phyloP scores from a whole-genome alignment of 1,284 basidiomycete species.

The Marasmius sp. region DNA sequence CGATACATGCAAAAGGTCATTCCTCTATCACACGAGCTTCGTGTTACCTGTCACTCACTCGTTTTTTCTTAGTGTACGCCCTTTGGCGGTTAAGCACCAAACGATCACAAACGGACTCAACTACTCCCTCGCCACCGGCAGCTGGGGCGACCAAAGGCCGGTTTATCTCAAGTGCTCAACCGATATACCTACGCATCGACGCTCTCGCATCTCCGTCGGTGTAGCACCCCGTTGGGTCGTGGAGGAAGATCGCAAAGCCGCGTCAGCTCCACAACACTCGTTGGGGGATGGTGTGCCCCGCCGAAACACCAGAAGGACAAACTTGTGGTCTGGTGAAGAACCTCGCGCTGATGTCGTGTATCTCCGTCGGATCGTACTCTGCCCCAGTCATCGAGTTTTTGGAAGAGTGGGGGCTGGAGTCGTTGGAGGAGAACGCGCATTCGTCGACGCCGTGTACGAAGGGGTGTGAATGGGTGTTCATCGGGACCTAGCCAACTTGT shows the following conservation, averaged over 20 bases:
- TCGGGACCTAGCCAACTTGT: constrained; percentile 89
- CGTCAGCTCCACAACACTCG: constrained; percentile 99
- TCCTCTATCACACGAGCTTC: neutral
- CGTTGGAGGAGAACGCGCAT: constrained; percentile 86
- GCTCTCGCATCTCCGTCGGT: constrained; percentile 95
- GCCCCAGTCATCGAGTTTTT: constrained; percentile 98
- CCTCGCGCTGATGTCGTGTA: constrained; percentile 95
- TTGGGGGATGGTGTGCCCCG: constrained; percentile 99
- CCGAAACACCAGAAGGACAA: constrained; percentile 99
- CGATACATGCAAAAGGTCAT: constrained; percentile 92
- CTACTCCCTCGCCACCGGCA: constrained; percentile 97
- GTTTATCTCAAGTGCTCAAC: constrained; percentile 98
- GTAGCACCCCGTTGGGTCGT: constrained; percentile 96
- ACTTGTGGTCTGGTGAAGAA: constrained; percentile 99
- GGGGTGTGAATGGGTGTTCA: constrained; percentile 99
- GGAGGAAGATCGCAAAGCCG: constrained; percentile 99
- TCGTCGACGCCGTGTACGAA: constrained; percentile 87
- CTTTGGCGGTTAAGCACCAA: constrained; percentile 90
- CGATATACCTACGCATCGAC: constrained; percentile 99
- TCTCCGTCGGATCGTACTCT: constrained; percentile 95
- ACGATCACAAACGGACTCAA: constrained; percentile 98
- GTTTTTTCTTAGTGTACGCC: constrained; percentile 72
- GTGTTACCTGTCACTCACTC: constrained; percentile 3
- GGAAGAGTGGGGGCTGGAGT: constrained; percentile 97
- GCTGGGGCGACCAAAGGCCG: constrained; percentile 99